A percentile compares a stretch with the other conserved stretches of the same genome.
Conservation (phyloP, 495 filamentous ascomycete species). For the Aspergillus homomorphus region DNA sequence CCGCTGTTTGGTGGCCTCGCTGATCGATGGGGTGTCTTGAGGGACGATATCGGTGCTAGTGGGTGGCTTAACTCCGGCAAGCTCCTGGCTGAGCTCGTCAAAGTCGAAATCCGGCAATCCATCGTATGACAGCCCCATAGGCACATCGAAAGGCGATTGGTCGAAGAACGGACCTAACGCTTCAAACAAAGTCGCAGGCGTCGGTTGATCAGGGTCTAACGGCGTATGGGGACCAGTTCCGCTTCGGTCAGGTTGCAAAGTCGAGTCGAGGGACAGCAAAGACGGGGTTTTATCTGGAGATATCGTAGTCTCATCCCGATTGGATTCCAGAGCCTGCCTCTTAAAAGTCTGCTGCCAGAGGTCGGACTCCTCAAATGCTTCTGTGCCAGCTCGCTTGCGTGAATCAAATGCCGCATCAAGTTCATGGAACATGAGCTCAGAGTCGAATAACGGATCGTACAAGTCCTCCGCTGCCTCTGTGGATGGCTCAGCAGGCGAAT, state of each 20-base stretch:
- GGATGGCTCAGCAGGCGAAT: background rate
- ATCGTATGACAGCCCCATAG: conserved; percentile 4
- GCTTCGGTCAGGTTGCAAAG: conserved; percentile 10
- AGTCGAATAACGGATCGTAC: conserved; percentile 23
- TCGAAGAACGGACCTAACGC: conserved; percentile 22
- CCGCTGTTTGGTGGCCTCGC: conserved; percentile 22
- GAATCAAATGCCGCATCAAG: conserved; percentile 20
- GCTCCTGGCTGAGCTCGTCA: no score
- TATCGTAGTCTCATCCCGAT: background rate
- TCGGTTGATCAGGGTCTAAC: conserved; percentile 13
- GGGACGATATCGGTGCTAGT: background rate
- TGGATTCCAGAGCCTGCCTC: conserved; percentile 14
- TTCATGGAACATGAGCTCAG: conserved; percentile 18
- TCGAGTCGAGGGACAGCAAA: conserved; percentile 22
- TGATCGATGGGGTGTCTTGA: conserved; percentile 8
- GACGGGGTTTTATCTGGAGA: conserved; percentile 24
- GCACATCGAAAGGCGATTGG: conserved; percentile 13
- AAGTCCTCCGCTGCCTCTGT: conserved; percentile 9
- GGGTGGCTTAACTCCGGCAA: no score
- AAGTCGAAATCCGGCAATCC: conserved; percentile 11
- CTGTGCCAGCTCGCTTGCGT: conserved; percentile 23
- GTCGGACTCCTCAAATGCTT: conserved; percentile 22
- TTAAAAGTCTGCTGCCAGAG: conserved; percentile 17
- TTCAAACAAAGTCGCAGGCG: conserved; percentile 23
- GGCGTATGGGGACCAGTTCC: conserved; percentile 21